These are phyloP conservation scores for Prunus kanzakura DNA, from an alignment of 306 rosid species.

Conservation along the genomic window DNA sequence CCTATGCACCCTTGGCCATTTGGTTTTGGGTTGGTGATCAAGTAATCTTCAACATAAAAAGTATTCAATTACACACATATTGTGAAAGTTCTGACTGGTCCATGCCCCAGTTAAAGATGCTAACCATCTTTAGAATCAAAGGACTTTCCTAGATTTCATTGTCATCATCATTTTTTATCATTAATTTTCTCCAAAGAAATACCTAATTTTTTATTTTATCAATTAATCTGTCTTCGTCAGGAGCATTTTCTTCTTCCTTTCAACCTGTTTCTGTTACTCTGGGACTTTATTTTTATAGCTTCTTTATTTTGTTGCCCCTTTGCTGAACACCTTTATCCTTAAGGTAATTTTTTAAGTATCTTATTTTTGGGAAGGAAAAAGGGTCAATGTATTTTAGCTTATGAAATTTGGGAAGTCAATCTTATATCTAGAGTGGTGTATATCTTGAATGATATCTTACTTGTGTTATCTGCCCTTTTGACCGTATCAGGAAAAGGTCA, in stretches of 20 bases:
- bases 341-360: no score
- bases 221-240: not conserved
- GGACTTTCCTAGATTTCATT: not conserved
- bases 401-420: not conserved
- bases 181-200: not conserved
- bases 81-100: not conserved
- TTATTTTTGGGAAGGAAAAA: no score
- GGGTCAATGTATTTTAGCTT: not conserved
- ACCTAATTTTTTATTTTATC: not conserved
- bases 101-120: no score
- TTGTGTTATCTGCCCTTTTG: not conserved
- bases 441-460: not conserved
- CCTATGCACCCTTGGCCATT: not conserved
- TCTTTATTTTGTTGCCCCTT: not conserved
- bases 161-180: not conserved
- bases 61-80: not conserved
- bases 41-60: not conserved
- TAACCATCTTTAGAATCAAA: not conserved
- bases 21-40: not conserved
- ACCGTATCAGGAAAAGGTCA: slow-evolving; percentile 69
- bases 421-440: not conserved
- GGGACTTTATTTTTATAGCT: not conserved
- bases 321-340: not conserved
- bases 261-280: not conserved
- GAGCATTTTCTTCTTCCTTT: not conserved